A percentile compares a stretch with the other conserved stretches of the same genome.
These are phyloP conservation scores for Dacryopinax primogenitus DNA, from an alignment of 768 basidiomycete genomes.

Conservation along the genomic window DNA sequence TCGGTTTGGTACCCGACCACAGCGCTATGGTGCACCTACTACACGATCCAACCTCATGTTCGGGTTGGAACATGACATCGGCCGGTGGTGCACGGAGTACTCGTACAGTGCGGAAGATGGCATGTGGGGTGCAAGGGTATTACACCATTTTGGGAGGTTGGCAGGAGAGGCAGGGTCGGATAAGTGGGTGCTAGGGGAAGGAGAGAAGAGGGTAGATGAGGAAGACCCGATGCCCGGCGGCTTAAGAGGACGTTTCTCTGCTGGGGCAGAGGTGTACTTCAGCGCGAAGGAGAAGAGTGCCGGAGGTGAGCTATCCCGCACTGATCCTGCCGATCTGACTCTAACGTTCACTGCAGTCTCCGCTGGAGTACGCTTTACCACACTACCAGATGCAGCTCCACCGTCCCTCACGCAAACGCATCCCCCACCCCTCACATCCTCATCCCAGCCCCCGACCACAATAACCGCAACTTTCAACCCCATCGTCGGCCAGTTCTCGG, in stretches of 20 bases:
- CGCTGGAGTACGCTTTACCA: slow-evolving; percentile 87
- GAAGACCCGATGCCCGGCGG: slow-evolving; percentile 89
- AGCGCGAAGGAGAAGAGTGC: slow-evolving; percentile 87
- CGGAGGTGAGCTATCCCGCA: slow-evolving; percentile 47
- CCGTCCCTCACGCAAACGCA: slow-evolving; percentile 36
- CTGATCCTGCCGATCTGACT: not conserved
- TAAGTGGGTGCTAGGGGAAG: slow-evolving; percentile 26
- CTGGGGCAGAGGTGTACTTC: slow-evolving; percentile 87
- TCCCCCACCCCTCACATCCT: slow-evolving; percentile 24
- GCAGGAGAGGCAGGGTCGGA: slow-evolving; percentile 27
- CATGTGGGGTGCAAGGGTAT: slow-evolving; percentile 77
- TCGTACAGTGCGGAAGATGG: slow-evolving; percentile 88
- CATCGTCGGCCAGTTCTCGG: slow-evolving; percentile 85
- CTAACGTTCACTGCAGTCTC: slow-evolving; percentile 44
- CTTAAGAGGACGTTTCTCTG: slow-evolving; percentile 75
- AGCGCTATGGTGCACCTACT: slow-evolving; percentile 15
- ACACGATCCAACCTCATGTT: slow-evolving; percentile 45
- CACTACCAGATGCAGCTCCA: slow-evolving; percentile 65
- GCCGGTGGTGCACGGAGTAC: slow-evolving; percentile 87
- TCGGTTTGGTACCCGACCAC: slow-evolving; percentile 14
- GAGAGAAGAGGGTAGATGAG: slow-evolving; percentile 74
- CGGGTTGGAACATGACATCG: slow-evolving; percentile 81
- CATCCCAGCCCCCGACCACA: slow-evolving; percentile 78
- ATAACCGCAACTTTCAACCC: slow-evolving; percentile 92
- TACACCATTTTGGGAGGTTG: slow-evolving; percentile 83